phyloP scores from a whole-genome alignment of 805 yeast genomes.

The Kuraishia ogatae region DNA sequence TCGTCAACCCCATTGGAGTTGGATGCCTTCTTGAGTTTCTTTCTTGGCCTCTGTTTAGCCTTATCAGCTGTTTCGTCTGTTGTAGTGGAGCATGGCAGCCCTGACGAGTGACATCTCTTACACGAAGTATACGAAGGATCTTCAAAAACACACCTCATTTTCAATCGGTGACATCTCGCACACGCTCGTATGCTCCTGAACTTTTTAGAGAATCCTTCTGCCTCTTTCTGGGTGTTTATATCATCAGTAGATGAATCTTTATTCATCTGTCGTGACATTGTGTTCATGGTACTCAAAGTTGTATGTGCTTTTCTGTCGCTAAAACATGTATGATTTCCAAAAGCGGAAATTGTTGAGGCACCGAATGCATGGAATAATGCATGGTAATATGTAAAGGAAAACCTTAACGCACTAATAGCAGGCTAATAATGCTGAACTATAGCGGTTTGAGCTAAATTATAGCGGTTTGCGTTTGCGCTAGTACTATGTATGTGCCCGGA shows the following conservation, averaged over 20 bases:
- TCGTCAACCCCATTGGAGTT: neutral
- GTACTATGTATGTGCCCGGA: too few relatives aligned
- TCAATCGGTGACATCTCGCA: slow-evolving; percentile 45
- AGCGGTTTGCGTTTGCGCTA: too few relatives aligned
- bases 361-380: neutral
- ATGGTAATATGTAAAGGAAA: neutral
- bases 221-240: neutral
- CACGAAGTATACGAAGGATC: slow-evolving; percentile 36
- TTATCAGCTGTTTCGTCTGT: slow-evolving; percentile 39
- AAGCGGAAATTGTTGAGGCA: neutral
- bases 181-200: slow-evolving; percentile 44
- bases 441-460: too few relatives aligned
- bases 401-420: neutral
- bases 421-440: too few relatives aligned
- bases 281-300: too few relatives aligned
- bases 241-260: neutral
- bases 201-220: slow-evolving; percentile 28
- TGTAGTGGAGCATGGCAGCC: slow-evolving; percentile 38
- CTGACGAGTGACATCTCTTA: slow-evolving; percentile 33
- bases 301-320: too few relatives aligned
- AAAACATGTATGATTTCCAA: neutral
- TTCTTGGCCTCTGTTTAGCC: slow-evolving; percentile 27
- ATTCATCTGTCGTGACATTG: neutral
- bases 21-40: slow-evolving; percentile 12
- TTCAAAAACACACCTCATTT: slow-evolving; percentile 43